A percentile compares a stretch with the other conserved stretches of the same genome.
These are phyloP conservation scores for Cryptococcus hybrid DNA, from an alignment of 1,284 basidiomycete genomes.

Conservation along the genomic window DNA sequence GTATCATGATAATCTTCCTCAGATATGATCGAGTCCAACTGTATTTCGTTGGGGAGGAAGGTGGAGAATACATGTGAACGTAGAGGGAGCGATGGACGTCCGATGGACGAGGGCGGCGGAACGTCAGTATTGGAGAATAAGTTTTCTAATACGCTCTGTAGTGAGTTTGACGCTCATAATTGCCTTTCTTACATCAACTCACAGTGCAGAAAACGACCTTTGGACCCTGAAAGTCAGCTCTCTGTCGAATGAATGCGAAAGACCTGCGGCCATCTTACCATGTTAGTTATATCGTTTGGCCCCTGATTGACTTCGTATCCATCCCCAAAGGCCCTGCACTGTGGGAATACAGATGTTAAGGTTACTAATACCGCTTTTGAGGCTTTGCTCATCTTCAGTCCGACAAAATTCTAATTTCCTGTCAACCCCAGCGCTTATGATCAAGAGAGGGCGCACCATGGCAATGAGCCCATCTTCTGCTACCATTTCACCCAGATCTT, in stretches of 20 bases:
- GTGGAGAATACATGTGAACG: constrained; percentile 32
- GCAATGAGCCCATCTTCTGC: constrained; percentile 71
- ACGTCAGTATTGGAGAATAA: constrained; percentile 60
- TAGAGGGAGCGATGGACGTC: constrained; percentile 38
- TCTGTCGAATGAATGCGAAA: not conserved
- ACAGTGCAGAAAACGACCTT: constrained; percentile 75
- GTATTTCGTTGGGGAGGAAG: constrained; percentile 32
- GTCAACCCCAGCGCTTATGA: not conserved
- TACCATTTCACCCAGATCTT: constrained; percentile 63
- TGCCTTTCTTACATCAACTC: not conserved
- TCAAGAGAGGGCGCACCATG: constrained; percentile 59
- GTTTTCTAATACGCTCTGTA: constrained; percentile 26
- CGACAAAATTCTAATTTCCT: constrained; percentile 65
- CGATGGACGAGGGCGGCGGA: constrained; percentile 56
- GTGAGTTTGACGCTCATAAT: constrained; percentile 1
- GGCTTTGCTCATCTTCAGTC: constrained; percentile 61
- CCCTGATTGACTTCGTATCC: constrained; percentile 51
- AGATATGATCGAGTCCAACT: constrained; percentile 22
- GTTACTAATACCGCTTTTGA: constrained; percentile 68
- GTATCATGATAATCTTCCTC: constrained; percentile 18
- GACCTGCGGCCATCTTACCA: constrained; percentile 54
- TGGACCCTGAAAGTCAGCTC: not conserved
- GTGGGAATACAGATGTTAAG: constrained; percentile 62
- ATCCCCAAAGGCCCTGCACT: constrained; percentile 81
- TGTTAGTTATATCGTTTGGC: constrained; percentile 65